Evolutionary conservation across 78 protist genomes (phyloP).

Genomic region (Emiliania huxleyi): DNA sequence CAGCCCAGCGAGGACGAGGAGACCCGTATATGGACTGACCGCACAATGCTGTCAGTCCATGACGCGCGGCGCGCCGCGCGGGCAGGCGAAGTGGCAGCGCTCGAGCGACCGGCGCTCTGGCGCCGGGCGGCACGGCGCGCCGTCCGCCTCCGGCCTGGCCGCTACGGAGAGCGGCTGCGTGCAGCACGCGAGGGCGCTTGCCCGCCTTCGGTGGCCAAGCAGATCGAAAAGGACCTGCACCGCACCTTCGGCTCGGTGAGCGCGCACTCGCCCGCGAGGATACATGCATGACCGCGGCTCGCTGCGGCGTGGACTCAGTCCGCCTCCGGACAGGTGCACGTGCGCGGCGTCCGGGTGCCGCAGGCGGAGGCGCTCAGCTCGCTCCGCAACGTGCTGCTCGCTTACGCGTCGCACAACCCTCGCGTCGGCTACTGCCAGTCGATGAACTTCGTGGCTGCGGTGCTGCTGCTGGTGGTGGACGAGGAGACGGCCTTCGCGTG

Average conservation of each 20-base stretch:
- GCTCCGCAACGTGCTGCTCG: neutral
- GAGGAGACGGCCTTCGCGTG: constrained; percentile 85
- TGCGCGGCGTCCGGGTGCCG: neutral
- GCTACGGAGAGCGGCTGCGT: neutral
- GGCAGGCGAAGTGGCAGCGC: neutral
- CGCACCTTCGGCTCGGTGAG: constrained; percentile 24
- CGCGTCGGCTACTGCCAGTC: constrained; percentile 88
- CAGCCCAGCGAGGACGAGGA: too few relatives aligned
- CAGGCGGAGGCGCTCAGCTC: neutral
- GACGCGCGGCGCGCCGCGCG: neutral
- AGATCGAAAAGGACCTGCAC: constrained; percentile 26
- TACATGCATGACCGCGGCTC: too few relatives aligned
- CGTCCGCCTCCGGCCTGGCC: neutral
- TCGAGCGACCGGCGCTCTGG: neutral
- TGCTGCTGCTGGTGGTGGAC: constrained; percentile 70
- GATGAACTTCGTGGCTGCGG: constrained; percentile 80
- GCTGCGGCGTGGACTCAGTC: too few relatives aligned
- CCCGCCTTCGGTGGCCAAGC: neutral
- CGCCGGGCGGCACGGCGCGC: neutral
- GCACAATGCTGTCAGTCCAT: too few relatives aligned
- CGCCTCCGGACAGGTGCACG: too few relatives aligned
- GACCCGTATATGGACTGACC: too few relatives aligned
- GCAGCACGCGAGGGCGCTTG: neutral
- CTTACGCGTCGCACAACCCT: neutral
- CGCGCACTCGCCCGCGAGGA: too few relatives aligned